Conservation (phyloP, 306 rosid species). For the Sicyos edulis region DNA sequence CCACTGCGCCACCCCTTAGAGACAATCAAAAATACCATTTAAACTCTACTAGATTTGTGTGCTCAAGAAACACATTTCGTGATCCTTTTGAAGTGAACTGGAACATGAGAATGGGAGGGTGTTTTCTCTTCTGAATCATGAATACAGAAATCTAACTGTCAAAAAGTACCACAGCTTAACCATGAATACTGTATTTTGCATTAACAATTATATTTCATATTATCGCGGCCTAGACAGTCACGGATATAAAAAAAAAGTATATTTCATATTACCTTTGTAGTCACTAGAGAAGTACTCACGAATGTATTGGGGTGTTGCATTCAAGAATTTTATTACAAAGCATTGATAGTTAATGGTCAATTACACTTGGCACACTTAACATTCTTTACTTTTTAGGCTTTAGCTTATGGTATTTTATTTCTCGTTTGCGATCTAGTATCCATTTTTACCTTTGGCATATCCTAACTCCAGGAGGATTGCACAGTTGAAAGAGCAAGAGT, state of each 20-base stretch:
- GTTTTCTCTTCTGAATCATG: not conserved
- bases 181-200: not conserved
- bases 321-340: slow-evolving; percentile 21
- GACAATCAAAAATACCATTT: too few species aligned
- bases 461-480: slow-evolving; percentile 82
- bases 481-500: slow-evolving; percentile 70
- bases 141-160: not conserved
- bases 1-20: too few species aligned
- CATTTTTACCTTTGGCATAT: slow-evolving; percentile 32
- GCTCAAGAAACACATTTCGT: not conserved
- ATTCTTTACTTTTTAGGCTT: slow-evolving; percentile 1
- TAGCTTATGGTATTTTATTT: slow-evolving; percentile 4
- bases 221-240: too few species aligned
- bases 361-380: slow-evolving; percentile 20
- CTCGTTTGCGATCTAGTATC: slow-evolving; percentile 5
- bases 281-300: not conserved
- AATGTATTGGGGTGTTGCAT: not conserved
- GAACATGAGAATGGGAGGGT: not conserved
- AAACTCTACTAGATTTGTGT: not conserved
- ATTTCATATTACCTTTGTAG: not conserved
- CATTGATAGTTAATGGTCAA: not conserved
- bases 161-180: not conserved
- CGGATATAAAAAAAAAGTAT: too few species aligned
- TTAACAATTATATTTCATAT: not conserved
- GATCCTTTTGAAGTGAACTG: not conserved